A percentile compares a stretch with the other conserved stretches of the same genome.
Evolutionary conservation across 1,139 yeast genomes (phyloP).

Genomic region (Geotrichum carabidarum): DNA sequence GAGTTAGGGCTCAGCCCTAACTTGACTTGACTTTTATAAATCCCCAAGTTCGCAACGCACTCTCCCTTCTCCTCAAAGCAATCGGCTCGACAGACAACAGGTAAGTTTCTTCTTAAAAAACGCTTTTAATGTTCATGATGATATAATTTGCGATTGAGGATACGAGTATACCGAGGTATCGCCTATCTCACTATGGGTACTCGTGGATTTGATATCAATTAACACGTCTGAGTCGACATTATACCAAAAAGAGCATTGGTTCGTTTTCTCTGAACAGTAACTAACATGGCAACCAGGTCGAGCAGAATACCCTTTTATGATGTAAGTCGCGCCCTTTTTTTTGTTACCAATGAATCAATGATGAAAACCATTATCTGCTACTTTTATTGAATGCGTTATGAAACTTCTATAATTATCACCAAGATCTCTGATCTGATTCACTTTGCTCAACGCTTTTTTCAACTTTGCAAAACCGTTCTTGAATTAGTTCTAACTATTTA

Average conservation of each 20-base stretch:
- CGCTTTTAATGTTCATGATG: conserved; percentile 2
- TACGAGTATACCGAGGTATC: conserved; percentile 11
- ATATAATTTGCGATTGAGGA: conserved; percentile 14
- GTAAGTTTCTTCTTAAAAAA: neutral
- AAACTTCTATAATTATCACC: conserved; percentile 17
- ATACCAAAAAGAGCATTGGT: neutral
- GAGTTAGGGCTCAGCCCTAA: neutral
- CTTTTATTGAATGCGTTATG: conserved; percentile 10
- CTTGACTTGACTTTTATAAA: neutral
- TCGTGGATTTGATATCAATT: conserved; percentile 11
- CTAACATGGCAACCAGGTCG: too few relatives aligned
- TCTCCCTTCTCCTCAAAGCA: neutral
- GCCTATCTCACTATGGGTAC: conserved; percentile 12
- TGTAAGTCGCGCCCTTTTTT: neutral
- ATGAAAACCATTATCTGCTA: conserved; percentile 15
- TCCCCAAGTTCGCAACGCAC: neutral
- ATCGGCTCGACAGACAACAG: neutral
- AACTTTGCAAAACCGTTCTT: neutral
- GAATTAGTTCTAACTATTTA: neutral
- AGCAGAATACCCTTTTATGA: neutral
- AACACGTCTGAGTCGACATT: conserved; percentile 1
- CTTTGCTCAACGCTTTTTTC: neutral
- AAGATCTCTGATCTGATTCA: conserved; percentile 12
- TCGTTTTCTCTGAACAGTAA: neutral
- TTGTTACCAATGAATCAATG: conserved; percentile 3